These are phyloP conservation scores for Penicillium egyptiacum DNA, from an alignment of 495 filamentous ascomycete genomes.

Conservation along the genomic window DNA sequence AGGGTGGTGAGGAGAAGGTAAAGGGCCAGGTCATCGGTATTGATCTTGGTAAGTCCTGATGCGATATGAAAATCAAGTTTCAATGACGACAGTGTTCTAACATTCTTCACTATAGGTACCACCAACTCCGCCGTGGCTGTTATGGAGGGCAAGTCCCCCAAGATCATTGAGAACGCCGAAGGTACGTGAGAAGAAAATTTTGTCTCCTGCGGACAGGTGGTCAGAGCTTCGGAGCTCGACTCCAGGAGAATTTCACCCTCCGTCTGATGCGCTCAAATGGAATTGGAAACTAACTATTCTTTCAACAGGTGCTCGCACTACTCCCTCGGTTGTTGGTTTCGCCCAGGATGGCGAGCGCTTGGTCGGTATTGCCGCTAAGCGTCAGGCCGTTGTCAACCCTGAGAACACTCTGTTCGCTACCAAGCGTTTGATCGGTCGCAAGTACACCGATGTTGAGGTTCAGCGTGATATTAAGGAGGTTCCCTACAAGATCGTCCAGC, in stretches of 20 bases:
- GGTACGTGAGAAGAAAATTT: conserved; percentile 55
- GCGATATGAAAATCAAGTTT: neutral
- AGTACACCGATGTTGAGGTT: conserved; percentile 93
- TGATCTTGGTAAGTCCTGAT: conserved; percentile 77
- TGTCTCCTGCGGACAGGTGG: conserved; percentile 11
- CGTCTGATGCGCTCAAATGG: neutral
- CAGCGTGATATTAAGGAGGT: conserved; percentile 98
- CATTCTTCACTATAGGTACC: conserved; percentile 61
- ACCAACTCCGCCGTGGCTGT: conserved; percentile 98
- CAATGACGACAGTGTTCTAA: conserved; percentile 5
- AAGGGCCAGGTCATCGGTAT: conserved; percentile 98
- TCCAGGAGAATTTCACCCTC: neutral
- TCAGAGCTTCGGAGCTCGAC: conserved; percentile 12
- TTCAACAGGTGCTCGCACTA: conserved; percentile 80
- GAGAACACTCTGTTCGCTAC: conserved; percentile 99
- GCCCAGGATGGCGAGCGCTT: conserved; percentile 95
- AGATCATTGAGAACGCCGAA: conserved; percentile 97
- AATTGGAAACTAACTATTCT: conserved; percentile 15
- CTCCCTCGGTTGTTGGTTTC: conserved; percentile 95
- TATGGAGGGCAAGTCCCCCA: conserved; percentile 94
- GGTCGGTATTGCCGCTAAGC: conserved; percentile 97
- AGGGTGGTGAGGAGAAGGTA: conserved; percentile 80
- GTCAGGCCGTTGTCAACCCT: conserved; percentile 98
- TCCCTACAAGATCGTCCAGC: conserved; percentile 98
- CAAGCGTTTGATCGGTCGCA: conserved; percentile 98